A percentile compares a stretch with the other conserved stretches of the same genome.
These are phyloP conservation scores for Pichia phayaonensis DNA, from an alignment of 805 yeast genomes.

Conservation along the genomic window DNA sequence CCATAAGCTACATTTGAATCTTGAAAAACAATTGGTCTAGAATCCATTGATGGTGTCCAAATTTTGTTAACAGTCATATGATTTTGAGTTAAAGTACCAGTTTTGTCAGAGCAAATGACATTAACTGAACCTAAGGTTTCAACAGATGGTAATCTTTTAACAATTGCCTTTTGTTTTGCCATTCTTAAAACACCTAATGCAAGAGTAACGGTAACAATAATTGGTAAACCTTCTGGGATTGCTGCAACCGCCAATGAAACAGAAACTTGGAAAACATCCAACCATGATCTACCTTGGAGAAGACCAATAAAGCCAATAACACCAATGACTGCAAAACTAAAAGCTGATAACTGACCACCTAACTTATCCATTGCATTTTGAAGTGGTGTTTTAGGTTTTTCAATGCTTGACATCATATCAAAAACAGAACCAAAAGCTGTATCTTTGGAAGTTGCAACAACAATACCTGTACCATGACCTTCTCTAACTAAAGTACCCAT, in stretches of 20 bases:
- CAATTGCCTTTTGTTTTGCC: constrained; percentile 93
- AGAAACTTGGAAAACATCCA: constrained; percentile 96
- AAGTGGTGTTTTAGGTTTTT: constrained; percentile 95
- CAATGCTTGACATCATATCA: constrained; percentile 90
- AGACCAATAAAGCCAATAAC: constrained; percentile 87
- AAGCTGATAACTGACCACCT: constrained; percentile 81
- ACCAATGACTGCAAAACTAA: constrained; percentile 84
- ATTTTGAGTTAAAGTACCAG: constrained; percentile 84
- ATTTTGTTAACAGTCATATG: constrained; percentile 83
- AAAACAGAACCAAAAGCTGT: constrained; percentile 95
- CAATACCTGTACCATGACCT: constrained; percentile 92
- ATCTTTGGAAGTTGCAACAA: constrained; percentile 78
- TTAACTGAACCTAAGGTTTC: constrained; percentile 93
- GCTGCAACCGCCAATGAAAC: constrained; percentile 99
- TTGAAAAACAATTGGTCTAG: constrained; percentile 6
- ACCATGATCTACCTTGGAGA: constrained; percentile 87
- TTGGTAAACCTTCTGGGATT: constrained; percentile 97
- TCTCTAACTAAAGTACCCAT: constrained; percentile 98
- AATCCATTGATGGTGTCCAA: constrained; percentile 64
- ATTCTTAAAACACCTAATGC: constrained; percentile 94
- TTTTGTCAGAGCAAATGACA: constrained; percentile 87
- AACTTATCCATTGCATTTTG: constrained; percentile 93
- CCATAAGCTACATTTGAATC: constrained; percentile 27
- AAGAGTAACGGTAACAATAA: constrained; percentile 93
- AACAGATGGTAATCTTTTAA: constrained; percentile 87